phyloP scores from a whole-genome alignment of 768 basidiomycete genomes.

The Lactarius sp. region DNA sequence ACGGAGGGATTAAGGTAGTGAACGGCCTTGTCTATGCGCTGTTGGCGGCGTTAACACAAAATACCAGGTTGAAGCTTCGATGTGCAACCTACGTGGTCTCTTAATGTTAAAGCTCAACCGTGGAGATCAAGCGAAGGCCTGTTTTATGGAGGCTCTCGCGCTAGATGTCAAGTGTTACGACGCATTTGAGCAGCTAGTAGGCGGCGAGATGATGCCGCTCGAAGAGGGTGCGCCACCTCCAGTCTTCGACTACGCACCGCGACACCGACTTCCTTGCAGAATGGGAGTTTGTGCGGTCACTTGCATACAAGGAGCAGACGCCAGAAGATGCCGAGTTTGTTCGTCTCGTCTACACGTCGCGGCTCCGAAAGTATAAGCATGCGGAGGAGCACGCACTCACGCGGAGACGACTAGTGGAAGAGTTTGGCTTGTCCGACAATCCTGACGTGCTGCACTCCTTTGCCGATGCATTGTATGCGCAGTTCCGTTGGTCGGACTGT shows the following conservation, averaged over 20 bases:
- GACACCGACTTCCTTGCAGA: slow-evolving; percentile 45
- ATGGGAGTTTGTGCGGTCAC: slow-evolving; percentile 90
- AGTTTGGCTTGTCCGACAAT: slow-evolving; percentile 84
- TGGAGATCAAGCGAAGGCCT: slow-evolving; percentile 85
- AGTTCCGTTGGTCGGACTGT: slow-evolving; percentile 93
- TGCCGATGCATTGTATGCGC: slow-evolving; percentile 83
- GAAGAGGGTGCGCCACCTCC: slow-evolving; percentile 69
- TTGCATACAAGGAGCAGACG: slow-evolving; percentile 78
- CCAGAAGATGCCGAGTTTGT: slow-evolving; percentile 90
- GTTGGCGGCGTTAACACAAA: background rate
- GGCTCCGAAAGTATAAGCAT: slow-evolving; percentile 88
- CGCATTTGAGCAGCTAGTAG: slow-evolving; percentile 84
- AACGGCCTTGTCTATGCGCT: background rate
- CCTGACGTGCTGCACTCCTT: slow-evolving; percentile 88
- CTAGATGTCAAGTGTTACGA: slow-evolving; percentile 98
- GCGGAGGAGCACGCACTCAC: slow-evolving; percentile 75
- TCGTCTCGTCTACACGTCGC: slow-evolving; percentile 85
- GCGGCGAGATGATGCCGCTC: slow-evolving; percentile 92
- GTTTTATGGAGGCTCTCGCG: slow-evolving; percentile 92
- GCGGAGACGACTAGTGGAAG: slow-evolving; percentile 71
- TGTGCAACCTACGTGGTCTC: slow-evolving; percentile 90
- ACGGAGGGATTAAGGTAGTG: slow-evolving; percentile 89
- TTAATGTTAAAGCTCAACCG: slow-evolving; percentile 93
- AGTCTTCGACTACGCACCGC: background rate
- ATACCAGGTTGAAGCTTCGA: slow-evolving; percentile 86